phyloP scores from a whole-genome alignment of 2,329 filamentous ascomycete species.

The Aureobasidium sp. region DNA sequence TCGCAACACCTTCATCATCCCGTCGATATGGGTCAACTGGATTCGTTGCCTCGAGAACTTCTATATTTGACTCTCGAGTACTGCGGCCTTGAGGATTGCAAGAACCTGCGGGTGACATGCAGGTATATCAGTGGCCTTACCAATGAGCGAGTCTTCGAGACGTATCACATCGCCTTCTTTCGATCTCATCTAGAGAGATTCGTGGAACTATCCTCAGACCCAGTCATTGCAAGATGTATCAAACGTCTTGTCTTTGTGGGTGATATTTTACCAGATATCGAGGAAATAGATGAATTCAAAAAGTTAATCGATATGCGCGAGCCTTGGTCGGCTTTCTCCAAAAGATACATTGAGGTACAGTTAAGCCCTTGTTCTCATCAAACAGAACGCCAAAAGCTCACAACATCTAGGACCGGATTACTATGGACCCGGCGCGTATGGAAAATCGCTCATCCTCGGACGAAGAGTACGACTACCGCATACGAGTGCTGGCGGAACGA shows the following conservation, averaged over 20 bases:
- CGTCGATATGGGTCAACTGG: slow-evolving; percentile 5
- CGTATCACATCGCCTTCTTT: slow-evolving; percentile 22
- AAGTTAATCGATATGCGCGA: slow-evolving; percentile 13
- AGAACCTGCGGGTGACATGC: slow-evolving; percentile 19
- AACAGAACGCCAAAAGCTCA: not conserved
- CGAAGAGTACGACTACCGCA: not conserved
- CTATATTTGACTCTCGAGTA: slow-evolving; percentile 20
- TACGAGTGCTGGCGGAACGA: not conserved
- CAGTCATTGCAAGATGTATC: slow-evolving; percentile 20
- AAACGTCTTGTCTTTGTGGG: slow-evolving; percentile 22
- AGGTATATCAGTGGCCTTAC: slow-evolving; percentile 17
- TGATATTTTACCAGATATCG: slow-evolving; percentile 20
- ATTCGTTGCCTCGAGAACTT: slow-evolving; percentile 23
- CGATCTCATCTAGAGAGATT: slow-evolving; percentile 19
- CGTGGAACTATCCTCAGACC: slow-evolving; percentile 16
- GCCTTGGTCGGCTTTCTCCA: slow-evolving; percentile 1
- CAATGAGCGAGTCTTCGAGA: slow-evolving; percentile 20
- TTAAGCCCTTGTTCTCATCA: not conserved
- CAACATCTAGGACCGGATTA: not conserved
- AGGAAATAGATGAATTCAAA: slow-evolving; percentile 12
- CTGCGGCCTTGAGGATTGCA: slow-evolving; percentile 19
- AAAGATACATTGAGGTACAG: slow-evolving; percentile 14
- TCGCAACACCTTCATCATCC: not conserved
- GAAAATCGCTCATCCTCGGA: not conserved
- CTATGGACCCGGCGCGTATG: not conserved